Evolutionary conservation across 371 early-diverging fungal species (phyloP).

Genomic region (Nematocida displodere): DNA sequence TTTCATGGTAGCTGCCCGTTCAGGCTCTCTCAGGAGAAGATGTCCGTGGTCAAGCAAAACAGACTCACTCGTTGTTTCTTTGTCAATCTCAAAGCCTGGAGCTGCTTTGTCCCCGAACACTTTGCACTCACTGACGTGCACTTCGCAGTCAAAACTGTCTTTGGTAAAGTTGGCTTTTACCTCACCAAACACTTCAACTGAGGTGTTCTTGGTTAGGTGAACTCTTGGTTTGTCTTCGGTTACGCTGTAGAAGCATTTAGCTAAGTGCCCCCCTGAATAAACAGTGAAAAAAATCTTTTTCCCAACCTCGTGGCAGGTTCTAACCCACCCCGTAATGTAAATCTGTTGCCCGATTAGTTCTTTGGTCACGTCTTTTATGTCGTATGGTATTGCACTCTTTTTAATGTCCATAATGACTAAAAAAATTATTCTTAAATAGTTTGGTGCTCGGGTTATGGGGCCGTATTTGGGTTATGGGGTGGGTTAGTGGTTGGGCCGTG

Average conservation of each 20-base stretch:
- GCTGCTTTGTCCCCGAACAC: constrained; percentile 55
- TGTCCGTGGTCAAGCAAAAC: constrained; percentile 81
- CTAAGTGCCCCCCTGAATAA: constrained; percentile 52
- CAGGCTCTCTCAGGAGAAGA: constrained; percentile 86
- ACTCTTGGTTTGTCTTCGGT: constrained; percentile 8
- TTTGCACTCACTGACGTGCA: constrained; percentile 54
- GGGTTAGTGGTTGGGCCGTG: no score
- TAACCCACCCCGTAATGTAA: constrained; percentile 62
- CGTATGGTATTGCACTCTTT: no score
- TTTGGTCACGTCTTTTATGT: constrained; percentile 42
- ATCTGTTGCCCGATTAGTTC: constrained; percentile 54
- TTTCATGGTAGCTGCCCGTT: constrained; percentile 76
- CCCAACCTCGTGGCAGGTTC: constrained; percentile 31
- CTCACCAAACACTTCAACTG: constrained; percentile 55
- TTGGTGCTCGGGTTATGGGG: no score
- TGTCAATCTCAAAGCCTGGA: constrained; percentile 58
- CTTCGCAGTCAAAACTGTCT: constrained; percentile 60
- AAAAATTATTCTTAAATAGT: no score
- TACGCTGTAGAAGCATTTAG: constrained; percentile 58
- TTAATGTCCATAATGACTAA: no score
- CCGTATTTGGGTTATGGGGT: no score
- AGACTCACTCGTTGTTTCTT: constrained; percentile 77
- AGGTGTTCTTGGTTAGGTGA: constrained; percentile 61
- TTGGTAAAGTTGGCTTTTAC: constrained; percentile 59
- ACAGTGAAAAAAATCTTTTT: constrained; percentile 58